A percentile compares a stretch with the other conserved stretches of the same genome.
These are phyloP conservation scores for Penicillium soppii DNA, from an alignment of 495 filamentous ascomycete genomes.

Conservation along the genomic window DNA sequence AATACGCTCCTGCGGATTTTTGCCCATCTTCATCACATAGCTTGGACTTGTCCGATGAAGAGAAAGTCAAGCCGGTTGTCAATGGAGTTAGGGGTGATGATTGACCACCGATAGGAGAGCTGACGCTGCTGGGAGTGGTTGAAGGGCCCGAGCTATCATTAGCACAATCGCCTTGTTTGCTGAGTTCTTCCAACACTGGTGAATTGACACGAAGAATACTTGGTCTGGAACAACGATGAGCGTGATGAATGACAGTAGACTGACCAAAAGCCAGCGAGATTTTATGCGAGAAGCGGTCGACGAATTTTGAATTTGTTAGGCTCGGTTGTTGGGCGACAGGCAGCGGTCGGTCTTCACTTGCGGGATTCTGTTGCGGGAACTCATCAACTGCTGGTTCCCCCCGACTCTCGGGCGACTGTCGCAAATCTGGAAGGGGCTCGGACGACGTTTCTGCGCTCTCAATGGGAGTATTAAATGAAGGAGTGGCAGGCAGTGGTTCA, in stretches of 20 bases:
- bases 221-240: constrained; percentile 43
- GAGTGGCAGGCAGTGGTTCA: constrained; percentile 5
- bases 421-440: constrained; percentile 1
- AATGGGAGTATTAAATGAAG: neutral
- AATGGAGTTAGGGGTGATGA: constrained; percentile 39
- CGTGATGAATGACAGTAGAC: constrained; percentile 55
- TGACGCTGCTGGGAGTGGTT: constrained; percentile 32
- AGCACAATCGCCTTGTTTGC: constrained; percentile 28
- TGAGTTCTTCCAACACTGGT: constrained; percentile 7
- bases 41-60: constrained; percentile 18
- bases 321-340: constrained; percentile 6
- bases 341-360: neutral
- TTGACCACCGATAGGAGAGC: constrained; percentile 27
- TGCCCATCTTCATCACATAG: constrained; percentile 6
- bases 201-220: constrained; percentile 33
- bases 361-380: neutral
- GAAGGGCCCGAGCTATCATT: constrained; percentile 43
- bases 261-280: constrained; percentile 50
- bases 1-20: neutral
- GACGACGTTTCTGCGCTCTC: neutral
- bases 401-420: neutral
- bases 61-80: constrained; percentile 34
- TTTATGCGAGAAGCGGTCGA: constrained; percentile 47
- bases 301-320: constrained; percentile 28
- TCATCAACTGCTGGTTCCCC: neutral